phyloP scores from a whole-genome alignment of 352 stramenopile genomes.

The Elongisporangium anandrum region DNA sequence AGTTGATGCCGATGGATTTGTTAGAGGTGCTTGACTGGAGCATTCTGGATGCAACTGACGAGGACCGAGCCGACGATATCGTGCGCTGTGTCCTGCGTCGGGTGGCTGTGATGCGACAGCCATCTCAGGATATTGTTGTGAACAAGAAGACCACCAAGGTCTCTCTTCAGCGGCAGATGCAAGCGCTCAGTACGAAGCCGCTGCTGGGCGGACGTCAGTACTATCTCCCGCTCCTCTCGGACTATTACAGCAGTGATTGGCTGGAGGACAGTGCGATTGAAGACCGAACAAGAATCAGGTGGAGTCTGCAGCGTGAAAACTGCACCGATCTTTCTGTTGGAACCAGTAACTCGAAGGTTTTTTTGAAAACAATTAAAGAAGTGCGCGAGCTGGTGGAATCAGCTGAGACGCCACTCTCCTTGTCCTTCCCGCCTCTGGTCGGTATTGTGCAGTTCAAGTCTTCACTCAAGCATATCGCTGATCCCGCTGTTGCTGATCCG shows the following conservation, averaged over 20 bases:
- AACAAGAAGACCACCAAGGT: neutral
- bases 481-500: constrained; percentile 29
- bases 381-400: constrained; percentile 12
- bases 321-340: constrained; percentile 20
- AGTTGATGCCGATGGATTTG: constrained; percentile 22
- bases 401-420: neutral
- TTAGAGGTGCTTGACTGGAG: constrained; percentile 22
- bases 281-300: neutral
- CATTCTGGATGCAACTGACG: constrained; percentile 6
- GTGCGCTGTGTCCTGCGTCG: neutral
- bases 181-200: constrained; percentile 7
- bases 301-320: constrained; percentile 4
- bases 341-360: constrained; percentile 16
- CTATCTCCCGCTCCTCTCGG: constrained; percentile 48
- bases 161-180: neutral
- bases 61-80: neutral
- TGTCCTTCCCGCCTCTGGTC: constrained; percentile 28
- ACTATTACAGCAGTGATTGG: constrained; percentile 51
- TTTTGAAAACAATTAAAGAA: constrained; percentile 15
- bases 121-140: neutral
- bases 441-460: constrained; percentile 61
- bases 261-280: constrained; percentile 15
- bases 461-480: constrained; percentile 36
- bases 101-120: neutral
- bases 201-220: constrained; percentile 40